phyloP scores from a whole-genome alignment of 306 rosid genomes.

The Phaseolus lunatus region DNA sequence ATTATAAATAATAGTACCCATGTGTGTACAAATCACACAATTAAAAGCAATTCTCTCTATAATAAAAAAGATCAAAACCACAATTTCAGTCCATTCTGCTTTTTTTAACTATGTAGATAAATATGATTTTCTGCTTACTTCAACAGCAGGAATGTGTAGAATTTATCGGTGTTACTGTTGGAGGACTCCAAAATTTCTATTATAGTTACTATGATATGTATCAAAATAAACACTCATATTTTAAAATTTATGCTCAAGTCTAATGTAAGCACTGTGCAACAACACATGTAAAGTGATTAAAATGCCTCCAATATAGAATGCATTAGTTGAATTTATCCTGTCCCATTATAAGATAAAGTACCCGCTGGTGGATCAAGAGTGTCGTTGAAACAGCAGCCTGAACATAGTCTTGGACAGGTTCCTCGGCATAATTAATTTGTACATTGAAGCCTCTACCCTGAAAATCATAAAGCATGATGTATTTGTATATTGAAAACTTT shows the following conservation, averaged over 20 bases:
- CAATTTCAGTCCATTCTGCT: constrained; percentile 12
- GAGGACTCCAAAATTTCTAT: constrained; percentile 1
- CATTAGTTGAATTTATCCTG: background rate
- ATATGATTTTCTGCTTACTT: constrained; percentile 29
- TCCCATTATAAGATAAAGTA: constrained; percentile 43
- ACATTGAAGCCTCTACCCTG: constrained; percentile 97
- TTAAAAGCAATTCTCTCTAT: too few species aligned
- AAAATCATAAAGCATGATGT: constrained; percentile 44
- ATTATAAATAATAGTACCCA: too few species aligned
- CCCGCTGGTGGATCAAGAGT: constrained; percentile 78
- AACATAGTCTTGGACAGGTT: constrained; percentile 84
- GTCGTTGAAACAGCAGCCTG: constrained; percentile 83
- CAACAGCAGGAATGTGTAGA: constrained; percentile 35
- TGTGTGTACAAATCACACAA: too few species aligned
- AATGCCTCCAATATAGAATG: constrained; percentile 35
- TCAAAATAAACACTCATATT: constrained; percentile 15
- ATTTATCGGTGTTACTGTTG: constrained; percentile 14
- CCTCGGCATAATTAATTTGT: constrained; percentile 80
- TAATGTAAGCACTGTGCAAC: constrained; percentile 11
- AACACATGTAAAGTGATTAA: constrained; percentile 33
- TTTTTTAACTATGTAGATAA: constrained; percentile 26
- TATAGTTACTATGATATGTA: background rate
- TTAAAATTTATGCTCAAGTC: constrained; percentile 15
- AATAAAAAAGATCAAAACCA: constrained; percentile 28
- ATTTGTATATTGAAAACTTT: constrained; percentile 62